Evolutionary conservation across 2,329 filamentous ascomycete genomes (phyloP), one percentile per base, ranked within the genome.

Genomic region (Trichoderma hamatum): DNA sequence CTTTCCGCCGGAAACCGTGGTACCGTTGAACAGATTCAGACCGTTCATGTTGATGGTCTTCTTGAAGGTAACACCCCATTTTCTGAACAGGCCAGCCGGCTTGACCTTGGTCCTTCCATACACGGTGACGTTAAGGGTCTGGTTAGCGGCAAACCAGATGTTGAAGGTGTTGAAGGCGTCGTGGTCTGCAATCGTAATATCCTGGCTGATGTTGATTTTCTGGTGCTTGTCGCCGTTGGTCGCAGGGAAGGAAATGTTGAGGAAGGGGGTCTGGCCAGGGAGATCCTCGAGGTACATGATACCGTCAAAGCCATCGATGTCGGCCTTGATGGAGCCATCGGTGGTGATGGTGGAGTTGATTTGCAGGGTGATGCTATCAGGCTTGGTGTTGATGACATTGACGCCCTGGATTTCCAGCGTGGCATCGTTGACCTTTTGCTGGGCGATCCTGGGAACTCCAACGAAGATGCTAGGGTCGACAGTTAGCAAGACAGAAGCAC

Each of bases 331-430:
- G 49, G 79, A 81, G 72, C 83, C 84, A 74, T 86, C 82, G 46
- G 84, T 83, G 68, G 73, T 80, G 75, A 89, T 85, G 67, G 84
- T 85, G 70, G 83, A 86, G 80, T 88, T 85, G 78, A 89, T 84
- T 72, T 82, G 74, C 80, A 89, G 84, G 69, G 77, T 78, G 75
- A 86, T 84, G 54, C 78, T 80, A 58, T 82, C 74, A 66, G 79
- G 72, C 70, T 81, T 72, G 10, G 85, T 82, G 69, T 85, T 76
- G 69, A 82, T 81, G 72, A 89, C 80, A 16, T 79, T 74, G 75
- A 89, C 83, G 69, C 81, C 79, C 73, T 87, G 80, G 71, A 89
- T 82, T 14, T 80, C 79, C 59, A 89, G 82, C 67, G 81, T 76
- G 71, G 86, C 85, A 6, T 81, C 76, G 74, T 89, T 82, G 70